Percentiles rank a stretch among this genome's conserved stretches.
Conservation (phyloP, 2,329 filamentous ascomycete genomes). For the Aspergillus aculeatinus region DNA sequence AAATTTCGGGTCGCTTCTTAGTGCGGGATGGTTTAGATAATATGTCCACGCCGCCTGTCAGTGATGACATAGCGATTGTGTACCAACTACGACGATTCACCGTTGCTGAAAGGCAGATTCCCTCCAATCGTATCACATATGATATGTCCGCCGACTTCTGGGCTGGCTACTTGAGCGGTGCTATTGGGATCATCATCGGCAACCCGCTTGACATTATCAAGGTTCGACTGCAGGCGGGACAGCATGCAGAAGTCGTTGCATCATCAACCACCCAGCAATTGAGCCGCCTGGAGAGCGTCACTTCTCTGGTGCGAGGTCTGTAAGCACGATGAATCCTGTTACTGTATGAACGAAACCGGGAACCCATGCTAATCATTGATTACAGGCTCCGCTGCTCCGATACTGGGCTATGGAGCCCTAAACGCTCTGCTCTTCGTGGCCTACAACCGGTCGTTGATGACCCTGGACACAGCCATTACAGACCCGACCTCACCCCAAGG, state of each 20-base stretch:
- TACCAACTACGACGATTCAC: background rate
- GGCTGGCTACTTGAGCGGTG: slow-evolving; percentile 87
- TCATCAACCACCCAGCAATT: slow-evolving; percentile 23
- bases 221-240: slow-evolving; percentile 73
- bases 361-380: slow-evolving; percentile 9
- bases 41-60: background rate
- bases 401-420: slow-evolving; percentile 84
- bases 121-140: background rate
- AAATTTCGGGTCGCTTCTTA: background rate
- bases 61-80: background rate
- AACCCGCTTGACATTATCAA: slow-evolving; percentile 82
- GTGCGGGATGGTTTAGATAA: slow-evolving; percentile 6
- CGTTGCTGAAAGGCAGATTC: background rate
- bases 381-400: slow-evolving; percentile 74
- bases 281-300: slow-evolving; percentile 35
- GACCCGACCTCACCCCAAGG: slow-evolving; percentile 46
- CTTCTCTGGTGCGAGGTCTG: slow-evolving; percentile 42
- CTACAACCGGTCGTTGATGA: slow-evolving; percentile 78
- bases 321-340: background rate
- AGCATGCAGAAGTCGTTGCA: slow-evolving; percentile 24
- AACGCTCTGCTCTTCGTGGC: slow-evolving; percentile 88
- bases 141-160: slow-evolving; percentile 86
- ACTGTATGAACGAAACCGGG: background rate
- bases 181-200: slow-evolving; percentile 80
- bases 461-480: slow-evolving; percentile 51